Percentiles rank a stretch among this genome's conserved stretches.
phyloP scores from a whole-genome alignment of 371 early-diverging fungal genomes.

The Saksenaea vasiformis region DNA sequence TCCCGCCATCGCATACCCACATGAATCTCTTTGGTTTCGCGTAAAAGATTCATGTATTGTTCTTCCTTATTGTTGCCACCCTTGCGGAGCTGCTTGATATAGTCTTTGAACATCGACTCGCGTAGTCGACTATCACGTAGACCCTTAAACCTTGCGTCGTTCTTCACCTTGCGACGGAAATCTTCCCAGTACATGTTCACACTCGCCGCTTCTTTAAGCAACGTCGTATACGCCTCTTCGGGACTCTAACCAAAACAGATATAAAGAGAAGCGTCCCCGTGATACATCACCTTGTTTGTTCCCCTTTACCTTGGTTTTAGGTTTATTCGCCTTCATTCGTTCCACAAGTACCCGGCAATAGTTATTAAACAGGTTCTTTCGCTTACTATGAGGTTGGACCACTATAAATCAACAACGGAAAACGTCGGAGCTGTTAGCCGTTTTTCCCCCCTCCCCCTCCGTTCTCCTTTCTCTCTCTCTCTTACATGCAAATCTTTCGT shows the following conservation, averaged over 20 bases:
- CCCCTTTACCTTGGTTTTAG: slow-evolving; percentile 35
- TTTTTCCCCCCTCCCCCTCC: slow-evolving; percentile 18
- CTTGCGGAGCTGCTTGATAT: slow-evolving; percentile 39
- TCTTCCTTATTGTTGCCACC: slow-evolving; percentile 29
- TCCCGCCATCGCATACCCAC: slow-evolving; percentile 60
- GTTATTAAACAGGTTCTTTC: slow-evolving; percentile 68
- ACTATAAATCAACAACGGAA: slow-evolving; percentile 20
- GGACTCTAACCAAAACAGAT: slow-evolving; percentile 28
- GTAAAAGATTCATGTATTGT: slow-evolving; percentile 49
- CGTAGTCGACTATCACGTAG: slow-evolving; percentile 47
- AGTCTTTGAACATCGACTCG: slow-evolving; percentile 59
- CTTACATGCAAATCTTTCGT: slow-evolving; percentile 57
- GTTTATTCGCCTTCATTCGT: slow-evolving; percentile 53
- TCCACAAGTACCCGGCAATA: slow-evolving; percentile 65
- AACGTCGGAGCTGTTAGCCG: slow-evolving; percentile 22
- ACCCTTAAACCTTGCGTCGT: slow-evolving; percentile 56
- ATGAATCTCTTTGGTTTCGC: slow-evolving; percentile 46
- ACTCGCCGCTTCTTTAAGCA: slow-evolving; percentile 51
- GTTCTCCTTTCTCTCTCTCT: slow-evolving; percentile 17
- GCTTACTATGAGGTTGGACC: slow-evolving; percentile 36
- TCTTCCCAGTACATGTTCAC: slow-evolving; percentile 62
- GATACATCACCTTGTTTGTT: slow-evolving; percentile 15
- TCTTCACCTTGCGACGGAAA: slow-evolving; percentile 62
- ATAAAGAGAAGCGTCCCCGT: background rate
- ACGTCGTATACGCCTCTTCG: slow-evolving; percentile 50